Base-by-base conservation (phyloP, 179 eudicot species). In the Camellia oleifera region DNA sequence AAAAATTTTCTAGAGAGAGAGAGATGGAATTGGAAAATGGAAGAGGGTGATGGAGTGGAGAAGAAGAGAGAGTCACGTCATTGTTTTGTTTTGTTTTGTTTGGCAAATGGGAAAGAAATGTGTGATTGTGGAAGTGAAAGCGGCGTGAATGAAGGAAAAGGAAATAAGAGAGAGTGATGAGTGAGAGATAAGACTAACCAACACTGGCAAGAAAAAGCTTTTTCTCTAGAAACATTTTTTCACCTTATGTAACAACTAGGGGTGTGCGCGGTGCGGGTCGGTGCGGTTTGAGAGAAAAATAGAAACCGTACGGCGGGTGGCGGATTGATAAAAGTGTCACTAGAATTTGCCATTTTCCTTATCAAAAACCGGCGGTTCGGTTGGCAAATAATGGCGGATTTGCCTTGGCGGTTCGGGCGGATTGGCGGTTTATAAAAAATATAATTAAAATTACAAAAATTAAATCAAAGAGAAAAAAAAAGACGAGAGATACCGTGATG, bases 61-160 rank as follows among this genome's bases (percentile, higher is more conserved):
- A 65, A 60, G 78, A 67, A 32, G 80, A 63, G 50, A 48, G 32
- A 58, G 78, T 2, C 23, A 2, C 0, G 3, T 17, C 53, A 17
- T 4, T 70, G 67, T 40, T 12, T 40, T 32, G 70, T 40, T 12
- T 40, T 32, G 70, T 67, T 67, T 68, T 45, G 56, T 67, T 68
- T 45, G 56, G 74, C 54, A 52, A 7, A 58, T 7, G 66, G 67
- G 77, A 73, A 60, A 75, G 76, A 74, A 63, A 76, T 78, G 79
- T 73, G 86, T 70, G 84, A 84, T 72, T 46, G 78, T 65, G 80
- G 80, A 54, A 78, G 80, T 82, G 85, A 84, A 81, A 67, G 71
- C 83, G 90, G 92, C 97, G 94, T 90, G 92, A 92, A 84, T 90
- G 73, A 87, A 86, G 97, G 74, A 23, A 8, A 45, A 10, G 54